phyloP scores from a whole-genome alignment of 106 monocot genomes.

The Phalaenopsis aphrodite region DNA sequence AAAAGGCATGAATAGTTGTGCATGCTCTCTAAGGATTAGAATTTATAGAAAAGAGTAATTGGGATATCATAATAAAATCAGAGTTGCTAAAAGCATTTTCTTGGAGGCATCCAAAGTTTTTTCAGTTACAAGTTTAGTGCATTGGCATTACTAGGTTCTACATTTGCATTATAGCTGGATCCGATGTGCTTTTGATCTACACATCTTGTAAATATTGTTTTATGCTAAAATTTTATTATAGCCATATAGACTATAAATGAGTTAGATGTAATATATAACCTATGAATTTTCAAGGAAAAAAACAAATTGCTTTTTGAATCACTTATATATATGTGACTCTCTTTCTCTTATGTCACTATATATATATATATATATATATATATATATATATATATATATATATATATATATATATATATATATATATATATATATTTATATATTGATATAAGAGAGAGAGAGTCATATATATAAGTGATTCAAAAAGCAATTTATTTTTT shows the following conservation, averaged over 20 bases:
- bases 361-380: too few relatives aligned
- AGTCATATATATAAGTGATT: not conserved
- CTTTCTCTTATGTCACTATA: too few relatives aligned
- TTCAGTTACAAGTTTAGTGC: not conserved
- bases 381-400: too few relatives aligned
- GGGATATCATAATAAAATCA: not conserved
- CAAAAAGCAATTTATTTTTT: not conserved
- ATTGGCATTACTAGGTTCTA: not conserved
- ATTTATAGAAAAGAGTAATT: not conserved
- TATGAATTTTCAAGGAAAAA: not conserved
- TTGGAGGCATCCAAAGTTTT: not conserved
- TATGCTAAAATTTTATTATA: not conserved
- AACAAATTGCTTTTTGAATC: not conserved
- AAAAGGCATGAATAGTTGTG: not conserved
- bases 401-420: too few relatives aligned
- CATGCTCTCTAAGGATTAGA: not conserved
- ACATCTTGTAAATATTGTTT: not conserved
- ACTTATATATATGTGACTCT: not conserved
- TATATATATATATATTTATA: too few relatives aligned
- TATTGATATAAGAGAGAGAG: too few relatives aligned
- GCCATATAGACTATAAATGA: not conserved
- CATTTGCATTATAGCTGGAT: not conserved
- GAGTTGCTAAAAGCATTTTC: not conserved
- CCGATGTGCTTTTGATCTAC: not conserved
- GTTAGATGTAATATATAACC: not conserved